phyloP scores from a whole-genome alignment of 257 asterid genomes.

The Apocynum venetum region DNA sequence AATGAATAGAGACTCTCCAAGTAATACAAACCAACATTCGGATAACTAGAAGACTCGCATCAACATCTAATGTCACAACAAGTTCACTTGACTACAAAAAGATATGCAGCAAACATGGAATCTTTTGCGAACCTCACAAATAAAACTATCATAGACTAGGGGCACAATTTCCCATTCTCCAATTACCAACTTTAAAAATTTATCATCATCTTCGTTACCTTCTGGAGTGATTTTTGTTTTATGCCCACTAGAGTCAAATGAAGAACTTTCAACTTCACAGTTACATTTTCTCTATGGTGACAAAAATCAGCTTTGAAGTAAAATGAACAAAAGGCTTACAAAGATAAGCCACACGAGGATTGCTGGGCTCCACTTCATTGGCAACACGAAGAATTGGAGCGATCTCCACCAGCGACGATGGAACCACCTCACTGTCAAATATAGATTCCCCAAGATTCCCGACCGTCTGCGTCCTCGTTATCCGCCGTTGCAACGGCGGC shows the following conservation, averaged over 20 bases:
- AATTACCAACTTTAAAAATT: neutral
- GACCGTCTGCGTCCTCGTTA: conserved; percentile 88
- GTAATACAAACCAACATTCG: neutral
- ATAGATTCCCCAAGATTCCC: conserved; percentile 92
- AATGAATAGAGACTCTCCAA: neutral
- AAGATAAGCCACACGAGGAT: conserved; percentile 97
- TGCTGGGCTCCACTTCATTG: conserved; percentile 97
- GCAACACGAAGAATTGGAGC: conserved; percentile 99
- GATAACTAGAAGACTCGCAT: neutral
- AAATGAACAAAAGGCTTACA: conserved; percentile 49
- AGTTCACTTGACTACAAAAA: neutral
- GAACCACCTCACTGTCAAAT: conserved; percentile 97
- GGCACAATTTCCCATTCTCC: neutral
- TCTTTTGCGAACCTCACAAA: neutral
- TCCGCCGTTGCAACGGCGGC: conserved; percentile 77
- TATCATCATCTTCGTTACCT: neutral
- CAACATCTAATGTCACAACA: neutral
- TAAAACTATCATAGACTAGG: neutral
- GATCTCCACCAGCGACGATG: conserved; percentile 93
- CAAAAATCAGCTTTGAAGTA: neutral
- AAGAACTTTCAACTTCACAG: neutral
- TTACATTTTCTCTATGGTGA: neutral
- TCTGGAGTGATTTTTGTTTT: neutral
- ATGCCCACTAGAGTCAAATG: neutral
- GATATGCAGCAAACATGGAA: neutral